Base-by-base conservation (phyloP, 768 basidiomycete species). In the Rhizopogon vesiculosus region DNA sequence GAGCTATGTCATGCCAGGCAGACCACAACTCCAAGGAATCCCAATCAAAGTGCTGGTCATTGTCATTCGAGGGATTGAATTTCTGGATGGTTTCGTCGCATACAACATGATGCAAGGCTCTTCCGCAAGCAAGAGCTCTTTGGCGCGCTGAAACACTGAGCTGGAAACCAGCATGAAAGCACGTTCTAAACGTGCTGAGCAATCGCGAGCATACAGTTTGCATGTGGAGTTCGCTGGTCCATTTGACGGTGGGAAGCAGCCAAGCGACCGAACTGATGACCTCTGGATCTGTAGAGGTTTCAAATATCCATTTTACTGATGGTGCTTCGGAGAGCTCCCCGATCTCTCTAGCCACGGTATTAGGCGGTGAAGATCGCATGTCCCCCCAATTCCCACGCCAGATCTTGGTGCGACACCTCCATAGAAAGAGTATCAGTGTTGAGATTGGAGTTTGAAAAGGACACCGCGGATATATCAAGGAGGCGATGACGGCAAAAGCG, bases 241-340 rank as follows among this genome's bases (percentile, higher is more conserved):
- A 45, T 31, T 45, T 3, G 45, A n/a, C 6, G 10, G 29, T 31
- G 29, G 45, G 45, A 16, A 45, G 5, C 4, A 45, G n/a, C 45
- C 45, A 31, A 31, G 45, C 45, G 45, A 31, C 45, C 1, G 45
- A 45, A 31, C 45, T 45, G 29, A 45, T 45, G 3, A 45, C 41
- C 16, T 51, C 59, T 15, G 59, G 60, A 58, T 64, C 61, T 15
- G 54, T 63, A n/a, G 61, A 64, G 1, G 52, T 62, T 42, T 60
- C 55, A 9, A 64, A 52, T 13, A 64, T 42, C 64, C 64, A 64
- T 39, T 51, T 41, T 16, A 65, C 56, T 6, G 60, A 45, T 6
- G n/a, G n/a, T 18, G 29, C 29, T 5, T 45, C 45, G 3, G 29
- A 18, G 4, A 31, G 16, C 16, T 45, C 44, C 9, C n/a, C 22